Evolutionary conservation across 2,329 filamentous ascomycete species (phyloP), one percentile per base, ranked within the genome.

Genomic region (Chaetomiaceae sp.): DNA sequence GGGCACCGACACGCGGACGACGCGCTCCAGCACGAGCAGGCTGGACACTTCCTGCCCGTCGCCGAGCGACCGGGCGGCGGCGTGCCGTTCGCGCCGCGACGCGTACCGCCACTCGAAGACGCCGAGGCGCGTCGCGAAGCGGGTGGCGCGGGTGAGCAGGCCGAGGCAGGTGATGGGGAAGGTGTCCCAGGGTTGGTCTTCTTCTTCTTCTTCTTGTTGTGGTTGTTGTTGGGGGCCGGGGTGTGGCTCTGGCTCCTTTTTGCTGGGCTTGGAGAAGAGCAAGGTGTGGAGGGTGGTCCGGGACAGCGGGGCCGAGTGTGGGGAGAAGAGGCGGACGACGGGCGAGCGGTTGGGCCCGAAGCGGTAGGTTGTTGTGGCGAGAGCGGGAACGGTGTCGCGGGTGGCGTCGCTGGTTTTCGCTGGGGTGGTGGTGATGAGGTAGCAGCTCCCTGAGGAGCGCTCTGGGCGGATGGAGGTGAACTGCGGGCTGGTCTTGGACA

Each of bases 31-130:
- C 5, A 85, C 64, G 25, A 86, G 65, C 46, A 73, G 71, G 66
- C 61, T 75, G 65, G 47, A 30, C 2, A 53, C 5, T 2, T 42
- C 33, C 13, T 23, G 14, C 3, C 7, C 14, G 2, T 2, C 23
- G 3, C 18, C 10, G n/a, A 25, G n/a, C 11, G 27, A 2, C 20
- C 4, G 27, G 8, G 30, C 25, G 61, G 51, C 68, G 53, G 58
- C 75, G 45, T 64, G 72, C 62, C 66, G 76, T 71, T 80, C 76
- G 7, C 66, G 64, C 6, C 68, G 68, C n/a, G 66, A 64, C 14
- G 72, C 73, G 63, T 85, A 84, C 11, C 73, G 71, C 81, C 82
- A 85, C 55, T 75, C 71, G 53, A 81, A 81, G 1, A 66, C 71
- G 14, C 78, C 79, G 33, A 75, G 67, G 9, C 72, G 73, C 9